Base-by-base conservation (phyloP, 2,329 filamentous ascomycete genomes). In the Botrytis fabae region DNA sequence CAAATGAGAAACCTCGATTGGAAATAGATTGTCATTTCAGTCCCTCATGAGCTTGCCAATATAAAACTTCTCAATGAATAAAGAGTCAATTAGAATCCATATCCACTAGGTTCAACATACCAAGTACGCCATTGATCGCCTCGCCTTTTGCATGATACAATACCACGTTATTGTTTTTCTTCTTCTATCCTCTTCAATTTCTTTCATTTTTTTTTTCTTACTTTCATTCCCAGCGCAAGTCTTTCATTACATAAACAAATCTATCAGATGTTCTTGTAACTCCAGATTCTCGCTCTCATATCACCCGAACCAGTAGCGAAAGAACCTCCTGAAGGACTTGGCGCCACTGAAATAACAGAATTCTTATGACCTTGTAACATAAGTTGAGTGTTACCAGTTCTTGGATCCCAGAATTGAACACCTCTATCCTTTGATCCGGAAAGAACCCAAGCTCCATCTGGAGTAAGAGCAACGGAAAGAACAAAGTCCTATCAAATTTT, bases 311-410 rank as follows among this genome's bases (percentile, higher is more conserved):
- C 96, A 8, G 96, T 99, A 59, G 96, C 96, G 81, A 99, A 99
- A 81, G 94, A 91, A 76, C 91, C 90, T 73, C 94, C 95, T 62
- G 75, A 77, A 25, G 96, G 96, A 83, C 94, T 97, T 35, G 96
- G 96, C 1, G 96, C 95, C 70, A 99, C 96, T 4, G 95, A 98
- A 79, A 98, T 98, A 78, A 99, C 96, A 18, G 94, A 97, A 84
- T 98, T 98, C 87, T 98, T 98, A 82, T 99, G 96, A 40, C 96
- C 96, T 83, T 98, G 96, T 75, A 99, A 88, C 96, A 98, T 98
- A 82, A 99, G 92, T 84, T 98, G 95, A 1, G 95, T 97, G 77
- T 93, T 92, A 51, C 95, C 96, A 32, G 94, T 98, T 79, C 92
- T 89, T 32, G 96, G 95, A 81, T 99, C 95, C 96, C 96, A 99